Base-by-base conservation (phyloP, 768 basidiomycete species). In the Strobilomyces confusus region DNA sequence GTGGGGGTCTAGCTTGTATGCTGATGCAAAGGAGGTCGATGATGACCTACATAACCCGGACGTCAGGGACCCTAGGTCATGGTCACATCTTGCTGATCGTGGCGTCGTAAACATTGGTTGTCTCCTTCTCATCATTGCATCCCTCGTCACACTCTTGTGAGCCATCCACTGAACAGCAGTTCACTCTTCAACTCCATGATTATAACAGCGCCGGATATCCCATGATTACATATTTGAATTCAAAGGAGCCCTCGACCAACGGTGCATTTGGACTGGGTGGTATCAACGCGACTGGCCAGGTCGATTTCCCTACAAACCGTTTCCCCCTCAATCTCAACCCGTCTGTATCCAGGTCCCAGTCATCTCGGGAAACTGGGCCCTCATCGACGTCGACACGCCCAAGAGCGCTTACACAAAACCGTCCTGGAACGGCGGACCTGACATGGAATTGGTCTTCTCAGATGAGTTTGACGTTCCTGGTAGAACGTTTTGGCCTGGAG, bases 391-490 rank as follows among this genome's bases (percentile, higher is more conserved):
- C 29, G 75, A 85, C 55, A 85, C 82, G 0, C 80, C 93, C 2
- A 55, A 75, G 51, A 75, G 78, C 0, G 86, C 73, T 11, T 76
- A 81, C 71, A 73, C 72, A 52, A 75, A 80, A 60, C 25, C 76
- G 0, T 82, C 84, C 5, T 76, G 82, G 61, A 73, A 74, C 33
- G 86, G 90, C 58, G 84, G 87, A 5, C 69, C 73, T 43, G 81
- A 78, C 30, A 64, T 66, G 65, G 58, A 69, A 42, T 74, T 92
- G 23, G 85, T 89, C 11, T 92, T 89, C 66, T 85, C 82, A 5
- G 90, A 92, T 69, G 90, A 92, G 64, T 92, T 92, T 65, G 84
- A 92, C 64, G 73, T 72, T 23, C 82, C 85, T 20, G 87, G 88
- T 5, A 75, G 90, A 56, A 78, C 84, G 5, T 92, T 92, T 63